phyloP scores from a whole-genome alignment of 2,329 filamentous ascomycete species.

The Microcera coccophila region DNA sequence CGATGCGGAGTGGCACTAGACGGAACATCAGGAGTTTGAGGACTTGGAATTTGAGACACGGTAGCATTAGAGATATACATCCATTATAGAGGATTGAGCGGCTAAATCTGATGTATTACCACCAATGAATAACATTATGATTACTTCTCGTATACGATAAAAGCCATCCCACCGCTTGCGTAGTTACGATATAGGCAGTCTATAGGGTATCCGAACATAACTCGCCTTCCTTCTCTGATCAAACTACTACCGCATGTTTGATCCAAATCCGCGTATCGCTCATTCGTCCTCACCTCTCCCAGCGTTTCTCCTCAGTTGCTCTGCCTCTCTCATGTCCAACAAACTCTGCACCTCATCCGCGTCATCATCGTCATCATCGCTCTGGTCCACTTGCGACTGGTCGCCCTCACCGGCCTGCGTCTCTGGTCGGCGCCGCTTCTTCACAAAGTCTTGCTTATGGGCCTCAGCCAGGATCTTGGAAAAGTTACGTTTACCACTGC shows the following conservation, averaged over 20 bases:
- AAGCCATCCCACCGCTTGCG: not conserved
- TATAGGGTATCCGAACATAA: conserved; percentile 6
- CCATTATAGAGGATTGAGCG: too few species aligned
- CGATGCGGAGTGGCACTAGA: conserved; percentile 60
- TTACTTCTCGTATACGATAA: not conserved
- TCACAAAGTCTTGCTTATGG: conserved; percentile 88
- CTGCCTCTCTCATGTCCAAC: conserved; percentile 28
- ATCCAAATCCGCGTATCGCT: not conserved
- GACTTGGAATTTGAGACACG: not conserved
- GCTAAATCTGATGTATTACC: conserved; percentile 6
- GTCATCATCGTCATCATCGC: conserved; percentile 36
- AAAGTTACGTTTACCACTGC: conserved; percentile 32
- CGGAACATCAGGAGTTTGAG: conserved; percentile 3
- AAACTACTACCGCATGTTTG: not conserved
- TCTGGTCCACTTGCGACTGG: conserved; percentile 26
- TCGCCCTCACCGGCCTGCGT: conserved; percentile 24
- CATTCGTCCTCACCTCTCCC: conserved; percentile 3
- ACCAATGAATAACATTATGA: not conserved
- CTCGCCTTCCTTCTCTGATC: conserved; percentile 4
- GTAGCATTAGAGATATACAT: not conserved
- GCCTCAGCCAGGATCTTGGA: conserved; percentile 72
- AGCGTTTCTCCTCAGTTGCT: conserved; percentile 17
- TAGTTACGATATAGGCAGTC: conserved; percentile 3
- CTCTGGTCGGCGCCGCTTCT: conserved; percentile 53
- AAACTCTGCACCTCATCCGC: conserved; percentile 19